These are phyloP conservation scores for Salix exigua DNA, from an alignment of 345 rosid genomes.

Conservation along the genomic window DNA sequence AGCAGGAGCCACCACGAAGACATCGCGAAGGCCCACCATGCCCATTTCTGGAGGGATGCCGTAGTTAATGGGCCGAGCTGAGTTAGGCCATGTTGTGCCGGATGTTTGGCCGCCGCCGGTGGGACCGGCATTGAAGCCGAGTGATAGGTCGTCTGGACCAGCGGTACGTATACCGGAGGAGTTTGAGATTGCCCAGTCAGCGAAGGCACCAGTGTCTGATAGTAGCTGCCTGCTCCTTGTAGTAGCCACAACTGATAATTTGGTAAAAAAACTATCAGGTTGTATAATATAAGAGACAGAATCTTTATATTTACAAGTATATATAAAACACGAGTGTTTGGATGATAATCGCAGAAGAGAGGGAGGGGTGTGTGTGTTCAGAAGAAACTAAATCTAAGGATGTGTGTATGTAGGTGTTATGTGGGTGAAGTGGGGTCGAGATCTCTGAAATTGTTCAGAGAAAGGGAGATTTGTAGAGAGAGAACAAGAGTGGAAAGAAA, in stretches of 20 bases:
- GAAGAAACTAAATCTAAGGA: slow-evolving; percentile 20
- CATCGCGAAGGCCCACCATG: slow-evolving; percentile 67
- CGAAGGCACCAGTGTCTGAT: slow-evolving; percentile 89
- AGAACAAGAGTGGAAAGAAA: slow-evolving; percentile 10
- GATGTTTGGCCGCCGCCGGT: slow-evolving; percentile 29
- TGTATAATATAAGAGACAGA: not conserved
- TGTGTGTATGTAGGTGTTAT: slow-evolving; percentile 35
- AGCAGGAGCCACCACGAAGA: slow-evolving; percentile 79
- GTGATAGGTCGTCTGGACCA: slow-evolving; percentile 77
- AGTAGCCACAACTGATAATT: slow-evolving; percentile 78
- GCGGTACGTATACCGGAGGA: slow-evolving; percentile 54
- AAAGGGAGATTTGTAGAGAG: slow-evolving; percentile 2
- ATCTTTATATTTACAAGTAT: not conserved
- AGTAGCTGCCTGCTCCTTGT: slow-evolving; percentile 69
- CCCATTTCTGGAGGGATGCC: slow-evolving; percentile 72
- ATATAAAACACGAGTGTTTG: not conserved
- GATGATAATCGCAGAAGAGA: slow-evolving; percentile 12
- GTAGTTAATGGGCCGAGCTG: slow-evolving; percentile 48
- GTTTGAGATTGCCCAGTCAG: slow-evolving; percentile 73
- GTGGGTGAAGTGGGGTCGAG: slow-evolving; percentile 31
- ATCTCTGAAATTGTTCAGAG: slow-evolving; percentile 33
- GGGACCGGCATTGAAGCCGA: slow-evolving; percentile 92
- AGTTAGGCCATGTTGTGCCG: slow-evolving; percentile 50
- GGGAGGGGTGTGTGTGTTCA: not conserved
- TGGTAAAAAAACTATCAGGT: not conserved